Conservation (phyloP, 495 filamentous ascomycete genomes). For the Hapsidospora chrysogenum region DNA sequence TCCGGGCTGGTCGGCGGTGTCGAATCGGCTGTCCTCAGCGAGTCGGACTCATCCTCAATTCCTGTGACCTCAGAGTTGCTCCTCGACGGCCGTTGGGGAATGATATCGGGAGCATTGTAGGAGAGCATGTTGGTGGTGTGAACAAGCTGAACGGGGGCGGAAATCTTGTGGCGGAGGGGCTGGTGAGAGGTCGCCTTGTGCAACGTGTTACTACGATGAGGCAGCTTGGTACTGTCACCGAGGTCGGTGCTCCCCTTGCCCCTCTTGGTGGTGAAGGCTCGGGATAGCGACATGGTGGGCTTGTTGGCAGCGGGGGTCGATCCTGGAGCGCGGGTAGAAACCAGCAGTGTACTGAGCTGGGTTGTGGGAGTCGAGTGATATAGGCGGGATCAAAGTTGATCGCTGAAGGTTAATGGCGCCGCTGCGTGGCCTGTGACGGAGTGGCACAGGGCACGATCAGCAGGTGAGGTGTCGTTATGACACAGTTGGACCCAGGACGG, state of each 20-base stretch:
- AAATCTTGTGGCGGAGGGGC: conserved; percentile 53
- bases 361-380: not conserved
- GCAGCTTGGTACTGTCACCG: conserved; percentile 12
- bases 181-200: conserved; percentile 14
- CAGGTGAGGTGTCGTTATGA: not conserved
- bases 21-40: conserved; percentile 36
- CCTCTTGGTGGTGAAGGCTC: conserved; percentile 48
- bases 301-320: not conserved
- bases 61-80: conserved; percentile 29
- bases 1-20: conserved; percentile 58
- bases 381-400: not conserved
- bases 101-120: conserved; percentile 77
- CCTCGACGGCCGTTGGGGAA: conserved; percentile 21
- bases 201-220: conserved; percentile 28
- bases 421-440: too few relatives aligned
- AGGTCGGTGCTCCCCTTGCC: conserved; percentile 25
- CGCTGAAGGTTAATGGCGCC: too few relatives aligned
- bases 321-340: too few relatives aligned
- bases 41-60: conserved; percentile 41
- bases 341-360: too few relatives aligned
- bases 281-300: conserved; percentile 36
- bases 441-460: not conserved
- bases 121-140: conserved; percentile 94
- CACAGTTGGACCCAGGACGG: not conserved
- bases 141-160: conserved; percentile 66